Base-by-base conservation (phyloP, 202 grass and related monocot genomes). In the Schoenoplectus tabernaemontani region DNA sequence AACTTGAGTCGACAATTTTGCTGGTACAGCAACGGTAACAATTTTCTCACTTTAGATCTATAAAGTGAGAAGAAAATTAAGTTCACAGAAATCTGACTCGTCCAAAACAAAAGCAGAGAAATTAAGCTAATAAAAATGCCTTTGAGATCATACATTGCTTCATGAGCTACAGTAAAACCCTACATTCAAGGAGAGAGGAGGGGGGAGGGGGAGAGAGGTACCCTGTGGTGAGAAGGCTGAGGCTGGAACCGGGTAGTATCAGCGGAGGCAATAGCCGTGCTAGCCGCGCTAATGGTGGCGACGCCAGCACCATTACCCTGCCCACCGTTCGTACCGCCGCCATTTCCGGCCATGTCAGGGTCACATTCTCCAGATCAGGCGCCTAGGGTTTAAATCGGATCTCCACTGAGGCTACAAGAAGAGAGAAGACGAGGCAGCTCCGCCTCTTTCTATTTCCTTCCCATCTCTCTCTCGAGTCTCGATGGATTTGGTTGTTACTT, bases 221-320 rank as follows among this genome's bases (percentile, higher is more conserved):
- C 87, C 83, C 81, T 86, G 65, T 85, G 67, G 63, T 87, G 86
- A 12, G 73, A 83, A 59, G 48, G 86, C 16, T 88, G 90, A 78
- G 82, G 86, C 32, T 81, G 88, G 85, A 91, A 89, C 83, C 87
- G 38, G 11, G 59, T 91, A 47, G 85, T 76, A 38, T 91, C 87
- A 36, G 85, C 86, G 9, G 90, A 86, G 62, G 85, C 90, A 84
- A 83, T 88, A 78, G 81, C 88, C 59, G 88, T 86, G 59, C 86
- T 91, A 0, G 93, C 93, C 28, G 93, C 91, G 76, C 81, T 91
- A 81, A 93, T 89, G 65, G 87, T 78, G 77, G 83, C 82, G 43
- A 87, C 71, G 71, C 86, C 86, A 68, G 81, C 87, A 10, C 82
- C 87, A 79, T 37, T 37, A 37, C 48, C 3, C 48, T 16, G 48